Base-by-base conservation (phyloP, 805 yeast species). In the Pichia scutulata region DNA sequence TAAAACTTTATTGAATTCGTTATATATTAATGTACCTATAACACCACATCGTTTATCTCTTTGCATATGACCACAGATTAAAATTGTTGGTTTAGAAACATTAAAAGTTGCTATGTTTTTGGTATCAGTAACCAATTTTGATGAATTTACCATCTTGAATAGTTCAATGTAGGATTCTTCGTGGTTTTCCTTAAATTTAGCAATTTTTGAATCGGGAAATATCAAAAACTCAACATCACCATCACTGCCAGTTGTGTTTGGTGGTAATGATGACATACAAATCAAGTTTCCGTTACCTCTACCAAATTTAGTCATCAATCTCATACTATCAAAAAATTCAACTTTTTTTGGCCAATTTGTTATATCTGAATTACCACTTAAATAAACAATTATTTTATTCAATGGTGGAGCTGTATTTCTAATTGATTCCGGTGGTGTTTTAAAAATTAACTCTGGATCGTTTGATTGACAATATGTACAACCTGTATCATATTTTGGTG, bases 41-140 rank as follows among this genome's bases (percentile, higher is more conserved):
- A 65, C 57, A 0, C 90, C 92, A 66, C 93, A 85, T 45, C 93
- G 61, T 0, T 70, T 63, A 60, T 85, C 93, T 54, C 92, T 62
- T 43, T 75, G 63, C 0, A 71, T 58, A 59, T 85, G 93, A 0
- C 88, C 90, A 65, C 93, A 85, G 1, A 82, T 74, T 25, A 84
- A 63, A 1, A 82, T 66, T 39, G 76, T 54, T 41, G 70, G 71
- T 33, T 58, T 41, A 8, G 48, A 47, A 14, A 62, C 54, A 44
- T 8, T 43, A n/a, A 25, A 19, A 22, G 19, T 41, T 25, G 7
- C 22, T 9, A 39, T 40, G 5, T 39, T 19, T 4, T 22, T 4
- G 13, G 24, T 9, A 1, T 39, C 48, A 33, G 37, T 16, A 16
- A 33, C 37, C 10, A n/a, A n/a, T 4, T 33, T 6, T 33, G 37